These are phyloP conservation scores for Oryza rufipogon DNA, from an alignment of 176 grass and related monocot species.

Conservation along the genomic window DNA sequence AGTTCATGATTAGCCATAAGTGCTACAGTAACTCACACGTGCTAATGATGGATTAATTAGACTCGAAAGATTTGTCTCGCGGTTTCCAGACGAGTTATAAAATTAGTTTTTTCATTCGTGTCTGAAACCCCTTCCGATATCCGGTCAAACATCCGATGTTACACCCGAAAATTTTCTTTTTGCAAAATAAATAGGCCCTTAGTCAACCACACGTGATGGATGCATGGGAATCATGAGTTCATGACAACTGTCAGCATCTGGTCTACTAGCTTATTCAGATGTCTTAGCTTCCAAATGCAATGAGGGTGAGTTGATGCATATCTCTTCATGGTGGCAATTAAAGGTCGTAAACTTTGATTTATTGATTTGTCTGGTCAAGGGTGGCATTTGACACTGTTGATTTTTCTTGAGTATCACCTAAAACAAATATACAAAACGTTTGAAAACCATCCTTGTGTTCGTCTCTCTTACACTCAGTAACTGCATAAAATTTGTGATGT, in stretches of 20 bases:
- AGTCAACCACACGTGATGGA: conserved; percentile 43
- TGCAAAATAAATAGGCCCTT: not conserved
- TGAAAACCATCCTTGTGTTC: conserved; percentile 1
- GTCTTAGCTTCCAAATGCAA: conserved; percentile 42
- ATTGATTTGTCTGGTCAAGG: conserved; percentile 26
- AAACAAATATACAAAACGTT: not conserved
- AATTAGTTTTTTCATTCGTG: no score
- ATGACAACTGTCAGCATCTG: conserved; percentile 29
- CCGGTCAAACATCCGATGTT: no score
- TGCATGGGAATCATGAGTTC: conserved; percentile 50
- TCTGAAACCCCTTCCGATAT: no score
- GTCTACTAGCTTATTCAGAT: conserved; percentile 40
- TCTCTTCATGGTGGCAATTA: conserved; percentile 47
- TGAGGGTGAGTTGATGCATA: conserved; percentile 51
- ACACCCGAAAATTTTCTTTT: no score
- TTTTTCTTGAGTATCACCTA: not conserved
- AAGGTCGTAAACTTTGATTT: conserved; percentile 40
- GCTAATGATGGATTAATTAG: no score
- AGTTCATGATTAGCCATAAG: no score
- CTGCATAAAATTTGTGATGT: conserved; percentile 1
- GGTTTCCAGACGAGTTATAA: no score
- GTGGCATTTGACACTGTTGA: conserved; percentile 2
- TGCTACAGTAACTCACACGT: no score
- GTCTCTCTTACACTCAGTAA: not conserved
- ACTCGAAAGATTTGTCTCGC: no score